Percentiles rank a stretch among this genome's conserved stretches.
These are phyloP conservation scores for Sabuloglossum arenarium DNA, from an alignment of 495 filamentous ascomycete genomes.

Conservation along the genomic window DNA sequence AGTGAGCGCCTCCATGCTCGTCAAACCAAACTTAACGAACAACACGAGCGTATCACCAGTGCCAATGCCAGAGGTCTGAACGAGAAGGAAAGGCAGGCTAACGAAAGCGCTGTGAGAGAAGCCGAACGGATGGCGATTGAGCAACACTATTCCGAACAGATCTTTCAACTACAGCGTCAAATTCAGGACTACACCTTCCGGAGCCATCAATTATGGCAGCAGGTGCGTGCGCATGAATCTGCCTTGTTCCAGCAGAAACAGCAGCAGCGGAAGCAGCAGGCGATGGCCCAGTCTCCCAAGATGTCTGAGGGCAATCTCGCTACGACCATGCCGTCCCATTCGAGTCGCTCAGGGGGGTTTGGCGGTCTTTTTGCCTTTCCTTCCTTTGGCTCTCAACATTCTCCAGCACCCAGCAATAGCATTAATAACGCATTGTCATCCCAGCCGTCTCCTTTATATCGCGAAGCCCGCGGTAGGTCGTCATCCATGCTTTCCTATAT, in stretches of 20 bases:
- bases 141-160: conserved; percentile 19
- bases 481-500: conserved; percentile 47
- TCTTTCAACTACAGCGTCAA: conserved; percentile 12
- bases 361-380: conserved; percentile 1
- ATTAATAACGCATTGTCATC: neutral
- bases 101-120: conserved; percentile 42
- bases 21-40: conserved; percentile 52
- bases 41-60: conserved; percentile 56
- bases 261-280: conserved; percentile 1
- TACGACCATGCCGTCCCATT: neutral
- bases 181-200: conserved; percentile 15
- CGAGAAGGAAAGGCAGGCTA: conserved; percentile 49
- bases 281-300: neutral
- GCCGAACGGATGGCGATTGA: conserved; percentile 42
- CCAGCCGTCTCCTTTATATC: neutral
- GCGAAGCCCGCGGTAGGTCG: conserved; percentile 28
- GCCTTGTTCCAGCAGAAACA: conserved; percentile 6
- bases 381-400: neutral
- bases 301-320: neutral
- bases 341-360: conserved; percentile 1
- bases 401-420: neutral
- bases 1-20: conserved; percentile 58
- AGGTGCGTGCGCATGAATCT: conserved; percentile 18
- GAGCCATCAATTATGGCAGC: conserved; percentile 22
- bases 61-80: conserved; percentile 56